A percentile compares a stretch with the other conserved stretches of the same genome.
Evolutionary conservation across 805 yeast genomes (phyloP).

Genomic region (Saturnispora gosingensis): DNA sequence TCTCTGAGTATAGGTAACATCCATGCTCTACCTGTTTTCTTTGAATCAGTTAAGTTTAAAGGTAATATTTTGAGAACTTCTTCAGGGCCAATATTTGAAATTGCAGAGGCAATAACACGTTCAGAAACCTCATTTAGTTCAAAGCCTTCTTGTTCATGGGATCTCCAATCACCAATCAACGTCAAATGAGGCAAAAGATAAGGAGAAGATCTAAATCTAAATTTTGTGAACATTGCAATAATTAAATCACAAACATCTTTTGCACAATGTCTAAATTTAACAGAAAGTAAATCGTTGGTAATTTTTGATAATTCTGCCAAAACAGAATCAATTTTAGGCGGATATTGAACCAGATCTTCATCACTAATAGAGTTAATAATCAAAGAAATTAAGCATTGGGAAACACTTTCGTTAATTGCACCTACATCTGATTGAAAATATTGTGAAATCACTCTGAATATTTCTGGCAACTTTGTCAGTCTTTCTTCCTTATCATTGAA

Average conservation of each 20-base stretch:
- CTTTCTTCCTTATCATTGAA: constrained; percentile 41
- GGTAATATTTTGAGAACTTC: constrained; percentile 68
- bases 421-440: constrained; percentile 63
- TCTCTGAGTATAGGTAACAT: constrained; percentile 84
- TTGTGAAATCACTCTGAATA: constrained; percentile 47
- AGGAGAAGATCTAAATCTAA: constrained; percentile 61
- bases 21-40: constrained; percentile 89
- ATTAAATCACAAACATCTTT: constrained; percentile 64
- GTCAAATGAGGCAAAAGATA: constrained; percentile 58
- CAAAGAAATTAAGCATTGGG: constrained; percentile 80
- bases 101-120: constrained; percentile 67
- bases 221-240: constrained; percentile 49
- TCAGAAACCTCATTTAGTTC: constrained; percentile 71
- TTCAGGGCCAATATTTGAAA: constrained; percentile 80
- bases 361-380: constrained; percentile 60
- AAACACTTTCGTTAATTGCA: constrained; percentile 59
- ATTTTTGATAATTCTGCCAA: constrained; percentile 44
- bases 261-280: constrained; percentile 69
- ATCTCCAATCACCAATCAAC: constrained; percentile 78
- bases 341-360: constrained; percentile 41
- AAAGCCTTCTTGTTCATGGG: constrained; percentile 61
- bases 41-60: constrained; percentile 56
- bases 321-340: constrained; percentile 47
- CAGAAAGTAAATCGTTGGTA: constrained; percentile 48
- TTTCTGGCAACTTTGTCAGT: constrained; percentile 44